Evolutionary conservation across 2,329 filamentous ascomycete species (phyloP), one percentile per base, ranked within the genome.

Genomic region (Penicillium sp.): DNA sequence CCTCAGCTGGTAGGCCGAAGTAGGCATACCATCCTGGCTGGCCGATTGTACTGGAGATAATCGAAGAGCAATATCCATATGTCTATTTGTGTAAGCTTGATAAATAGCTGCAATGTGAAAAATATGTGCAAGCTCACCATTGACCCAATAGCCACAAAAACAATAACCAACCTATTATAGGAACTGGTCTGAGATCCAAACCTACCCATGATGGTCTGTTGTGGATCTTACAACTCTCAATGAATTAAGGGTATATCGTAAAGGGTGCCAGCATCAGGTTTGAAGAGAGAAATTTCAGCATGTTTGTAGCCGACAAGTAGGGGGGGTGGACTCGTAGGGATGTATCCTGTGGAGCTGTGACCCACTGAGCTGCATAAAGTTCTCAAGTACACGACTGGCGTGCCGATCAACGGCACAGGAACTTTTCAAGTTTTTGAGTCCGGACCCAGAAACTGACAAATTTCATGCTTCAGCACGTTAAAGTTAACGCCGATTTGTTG

Each of bases 1-100:
- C 77, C 32, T 74, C 66, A 11, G 57, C 58, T 0, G 79, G 79
- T 10, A 82, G 72, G 42, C 78, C 61, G 62, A 82, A 82, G 66
- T 76, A 81, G 18, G 65, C 57, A 61, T 80, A 82, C 78, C 79
- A 82, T 58, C 79, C 79, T 4, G 79, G 78, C 53, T 82, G 79
- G 9, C 80, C 80, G 50, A 82, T 81, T 16, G 79, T 82, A 54
- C 77, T 79, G 38, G 75, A 72, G 37, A 82, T 82, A 37, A 82
- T 76, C 2, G 79, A 80, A 9, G 79, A 73, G 50, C 74, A 77
- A 60, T 81, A 82, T 22, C 80, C 79, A 58, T 81, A 82, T 2
- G 80, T 81, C 78, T 79, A 52, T 29, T 18, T 32, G 32, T 56
- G 47, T 57, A 44, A 58, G 24, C 14, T 46, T 38, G 10, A 20